Conservation (phyloP, 345 rosid species). For the Corchorus capsularis region DNA sequence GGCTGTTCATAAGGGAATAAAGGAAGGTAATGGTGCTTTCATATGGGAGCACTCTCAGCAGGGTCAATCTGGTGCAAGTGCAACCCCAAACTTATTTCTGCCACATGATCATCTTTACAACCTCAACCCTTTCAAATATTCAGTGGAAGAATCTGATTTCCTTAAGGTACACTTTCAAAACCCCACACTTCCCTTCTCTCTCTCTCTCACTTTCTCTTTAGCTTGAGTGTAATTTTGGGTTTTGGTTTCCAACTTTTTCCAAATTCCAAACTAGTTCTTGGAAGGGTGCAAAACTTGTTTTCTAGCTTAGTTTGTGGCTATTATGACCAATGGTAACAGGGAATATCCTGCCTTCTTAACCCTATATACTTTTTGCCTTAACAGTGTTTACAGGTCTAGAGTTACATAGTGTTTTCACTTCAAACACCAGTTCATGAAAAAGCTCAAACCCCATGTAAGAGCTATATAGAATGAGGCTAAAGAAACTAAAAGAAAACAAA, state of each 20-base stretch:
- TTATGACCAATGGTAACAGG: slow-evolving; percentile 30
- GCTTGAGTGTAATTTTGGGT: slow-evolving; percentile 40
- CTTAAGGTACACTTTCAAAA: slow-evolving; percentile 36
- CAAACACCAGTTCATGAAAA: slow-evolving; percentile 18
- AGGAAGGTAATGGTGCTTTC: slow-evolving; percentile 44
- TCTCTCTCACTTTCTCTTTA: not conserved
- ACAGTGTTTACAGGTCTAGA: slow-evolving; percentile 15
- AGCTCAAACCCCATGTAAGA: not conserved
- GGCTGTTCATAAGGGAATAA: slow-evolving; percentile 32
- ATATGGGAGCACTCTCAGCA: slow-evolving; percentile 37
- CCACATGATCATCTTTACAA: slow-evolving; percentile 30
- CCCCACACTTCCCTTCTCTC: not conserved
- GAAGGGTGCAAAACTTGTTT: not conserved
- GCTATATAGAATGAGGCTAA: not conserved
- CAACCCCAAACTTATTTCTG: slow-evolving; percentile 32
- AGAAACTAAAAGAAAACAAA: not conserved
- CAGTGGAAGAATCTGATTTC: slow-evolving; percentile 37
- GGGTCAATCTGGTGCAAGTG: not conserved
- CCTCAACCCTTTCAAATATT: slow-evolving; percentile 24
- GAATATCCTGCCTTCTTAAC: slow-evolving; percentile 27
- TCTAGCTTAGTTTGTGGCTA: not conserved
- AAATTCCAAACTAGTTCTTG: slow-evolving; percentile 8
- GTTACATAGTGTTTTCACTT: slow-evolving; percentile 26
- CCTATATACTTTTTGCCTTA: slow-evolving; percentile 6
- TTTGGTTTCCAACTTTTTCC: slow-evolving; percentile 24